phyloP scores from a whole-genome alignment of 768 basidiomycete species.

The Butyriboletus loyo region DNA sequence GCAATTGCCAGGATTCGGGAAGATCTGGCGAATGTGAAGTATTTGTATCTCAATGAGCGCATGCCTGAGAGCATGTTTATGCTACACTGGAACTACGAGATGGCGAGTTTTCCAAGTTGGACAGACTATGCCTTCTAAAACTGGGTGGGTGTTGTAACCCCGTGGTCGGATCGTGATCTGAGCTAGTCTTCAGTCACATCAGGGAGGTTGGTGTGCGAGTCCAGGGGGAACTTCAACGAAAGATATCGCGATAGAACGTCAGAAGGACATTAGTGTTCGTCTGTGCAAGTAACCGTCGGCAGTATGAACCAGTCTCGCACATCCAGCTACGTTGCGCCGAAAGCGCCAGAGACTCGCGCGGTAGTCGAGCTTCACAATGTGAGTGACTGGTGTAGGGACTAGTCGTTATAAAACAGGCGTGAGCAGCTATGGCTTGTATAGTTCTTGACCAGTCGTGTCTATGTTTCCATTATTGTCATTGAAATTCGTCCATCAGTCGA shows the following conservation, averaged over 20 bases:
- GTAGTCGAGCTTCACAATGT: no score
- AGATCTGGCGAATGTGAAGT: accelerated
- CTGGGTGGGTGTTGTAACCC: neutral
- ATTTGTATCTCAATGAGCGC: neutral
- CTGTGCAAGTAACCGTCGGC: neutral
- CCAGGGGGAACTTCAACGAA: neutral
- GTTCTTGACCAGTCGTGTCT: no score
- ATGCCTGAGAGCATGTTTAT: neutral
- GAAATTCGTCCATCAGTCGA: no score
- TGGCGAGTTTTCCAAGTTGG: neutral
- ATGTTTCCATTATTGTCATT: no score
- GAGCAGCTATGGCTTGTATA: no score
- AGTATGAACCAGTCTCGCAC: no score
- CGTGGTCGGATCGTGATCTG: neutral
- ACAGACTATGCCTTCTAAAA: neutral
- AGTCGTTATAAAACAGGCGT: no score
- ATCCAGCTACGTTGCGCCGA: no score
- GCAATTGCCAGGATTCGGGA: no score
- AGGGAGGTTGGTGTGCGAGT: neutral
- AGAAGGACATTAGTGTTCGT: slow-evolving; percentile 4
- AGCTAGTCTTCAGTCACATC: neutral
- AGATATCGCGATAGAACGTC: neutral
- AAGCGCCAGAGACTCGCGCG: no score
- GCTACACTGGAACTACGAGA: slow-evolving; percentile 2
- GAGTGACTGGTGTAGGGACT: no score